Base-by-base conservation (phyloP, 331 rosid genomes). In the Stylosanthes scabra region DNA sequence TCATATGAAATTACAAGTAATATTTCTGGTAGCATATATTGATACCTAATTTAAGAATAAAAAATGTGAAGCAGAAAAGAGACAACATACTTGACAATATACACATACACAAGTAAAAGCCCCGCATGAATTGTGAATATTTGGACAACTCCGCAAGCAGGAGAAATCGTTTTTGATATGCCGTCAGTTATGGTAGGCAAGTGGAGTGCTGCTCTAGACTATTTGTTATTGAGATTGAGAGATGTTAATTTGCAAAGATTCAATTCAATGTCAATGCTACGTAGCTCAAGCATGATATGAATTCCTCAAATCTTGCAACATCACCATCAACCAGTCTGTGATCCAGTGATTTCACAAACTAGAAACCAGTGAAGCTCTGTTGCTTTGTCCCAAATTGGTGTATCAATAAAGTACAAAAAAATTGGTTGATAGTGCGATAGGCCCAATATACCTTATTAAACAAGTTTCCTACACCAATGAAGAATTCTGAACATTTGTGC, bases 391-490 rank as follows among this genome's bases (percentile, higher is more conserved):
- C 71, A 47, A 61, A 61, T 45, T 62, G 66, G 57, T 60, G 59
- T 40, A 67, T 73, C 67, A 59, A 52, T 11, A 58, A 39, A 34
- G 40, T 27, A 20, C 8, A 47, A 60, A 75, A 75, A 29, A 58
- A 42, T 50, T 41, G 27, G 15, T 40, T 56, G 72, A 31, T 49
- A 29, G 25, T 5, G 74, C 12, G 81, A 78, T 60, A 67, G 39
- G 51, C 61, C 72, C 37, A 3, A 66, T 15, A 55, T 50, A 8
- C 74, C 78, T 63, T 70, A 72, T 82, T 83, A 81, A 82, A 81
- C 78, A 59, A 89, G 85, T 82, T 85, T 91, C 75, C 86, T 89
- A 88, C 94, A 91, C 97, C 98, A 93, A 59, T 77, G 88, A 67
- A 91, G 94, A 59, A 93, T 25, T 81, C 67, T 83, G 45, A 76